phyloP scores from a whole-genome alignment of 1,284 basidiomycete genomes.

The Cystobasidium slooffiae region DNA sequence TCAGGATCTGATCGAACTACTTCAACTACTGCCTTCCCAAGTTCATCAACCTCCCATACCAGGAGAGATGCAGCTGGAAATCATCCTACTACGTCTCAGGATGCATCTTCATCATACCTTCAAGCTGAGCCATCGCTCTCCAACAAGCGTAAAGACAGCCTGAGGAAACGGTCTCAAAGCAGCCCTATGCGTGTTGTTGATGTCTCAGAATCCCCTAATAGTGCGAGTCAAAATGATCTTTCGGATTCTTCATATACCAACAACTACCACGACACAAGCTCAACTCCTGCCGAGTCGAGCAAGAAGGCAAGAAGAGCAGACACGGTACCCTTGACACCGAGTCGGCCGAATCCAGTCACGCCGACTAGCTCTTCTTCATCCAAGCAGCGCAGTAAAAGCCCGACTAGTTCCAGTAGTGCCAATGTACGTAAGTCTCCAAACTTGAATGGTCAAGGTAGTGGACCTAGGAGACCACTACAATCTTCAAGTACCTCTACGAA shows the following conservation, averaged over 20 bases:
- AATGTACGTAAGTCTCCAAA: constrained; percentile 5
- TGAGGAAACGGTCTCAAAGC: constrained; percentile 25
- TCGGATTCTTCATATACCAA: not conserved
- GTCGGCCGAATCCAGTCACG: not conserved
- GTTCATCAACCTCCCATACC: not conserved
- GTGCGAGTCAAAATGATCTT: not conserved
- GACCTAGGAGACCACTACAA: constrained; percentile 10
- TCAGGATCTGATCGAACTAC: constrained; percentile 8
- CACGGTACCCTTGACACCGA: not conserved
- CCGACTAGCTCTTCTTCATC: not conserved
- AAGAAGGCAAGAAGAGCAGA: not conserved
- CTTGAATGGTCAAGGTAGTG: not conserved
- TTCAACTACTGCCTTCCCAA: constrained; percentile 21
- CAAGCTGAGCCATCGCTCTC: not conserved
- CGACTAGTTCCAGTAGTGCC: not conserved
- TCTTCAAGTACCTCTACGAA: constrained; percentile 3
- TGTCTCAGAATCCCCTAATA: not conserved
- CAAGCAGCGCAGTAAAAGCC: not conserved
- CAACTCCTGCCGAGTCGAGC: not conserved
- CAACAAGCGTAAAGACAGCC: not conserved
- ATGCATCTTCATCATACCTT: not conserved
- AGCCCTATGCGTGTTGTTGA: constrained; percentile 3
- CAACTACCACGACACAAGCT: not conserved
- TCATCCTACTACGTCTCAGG: not conserved
- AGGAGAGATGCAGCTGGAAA: not conserved